Base-by-base conservation (phyloP, 805 yeast genomes). In the Schwanniomyces vanrijiae region DNA sequence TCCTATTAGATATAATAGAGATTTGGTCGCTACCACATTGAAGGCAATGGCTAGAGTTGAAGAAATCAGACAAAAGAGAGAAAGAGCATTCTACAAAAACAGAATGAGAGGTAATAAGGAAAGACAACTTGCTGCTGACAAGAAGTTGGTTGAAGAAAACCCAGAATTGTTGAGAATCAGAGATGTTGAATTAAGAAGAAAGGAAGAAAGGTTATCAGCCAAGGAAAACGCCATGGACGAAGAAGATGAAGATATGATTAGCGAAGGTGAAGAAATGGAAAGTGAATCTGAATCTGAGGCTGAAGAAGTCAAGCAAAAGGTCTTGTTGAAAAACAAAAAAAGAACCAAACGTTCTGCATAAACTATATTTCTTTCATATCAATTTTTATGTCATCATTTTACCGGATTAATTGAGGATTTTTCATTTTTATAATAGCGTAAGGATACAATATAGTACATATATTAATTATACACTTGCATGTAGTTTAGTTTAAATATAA, bases 81-180 rank as follows among this genome's bases (percentile, higher is more conserved):
- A 94, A 73, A 82, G 96, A 66, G 97, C 98, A 13, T 94, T 94
- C 90, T 94, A 89, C 78, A 92, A 91, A 90, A 90, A 91, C 77
- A 88, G 99, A 83, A 94, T 94, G 99, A 89, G 88, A 72, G 97
- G 97, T 54, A 94, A 94, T 76, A 88, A 84, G 72, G 97, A 88
- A 58, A 82, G 83, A 68, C 87, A 88, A 68, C 77, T 90, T 62
- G 89, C 84, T 46, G 77, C 86, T 48, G 99, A 94, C 73, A 84
- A 83, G 74, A 89, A 89, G 72, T 78, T 94, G 64, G 94, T 94
- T 42, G 96, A 85, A 65, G 75, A 81, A 48, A 82, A 94, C 74
- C 96, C 96, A 57, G 96, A 88, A 65, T 76, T 92, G 65, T 79
- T 94, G 73, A 87, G 82, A 69, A 83, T 90, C 80, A 88, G 97